Base-by-base conservation (phyloP, 345 rosid species). In the Citrus medica region DNA sequence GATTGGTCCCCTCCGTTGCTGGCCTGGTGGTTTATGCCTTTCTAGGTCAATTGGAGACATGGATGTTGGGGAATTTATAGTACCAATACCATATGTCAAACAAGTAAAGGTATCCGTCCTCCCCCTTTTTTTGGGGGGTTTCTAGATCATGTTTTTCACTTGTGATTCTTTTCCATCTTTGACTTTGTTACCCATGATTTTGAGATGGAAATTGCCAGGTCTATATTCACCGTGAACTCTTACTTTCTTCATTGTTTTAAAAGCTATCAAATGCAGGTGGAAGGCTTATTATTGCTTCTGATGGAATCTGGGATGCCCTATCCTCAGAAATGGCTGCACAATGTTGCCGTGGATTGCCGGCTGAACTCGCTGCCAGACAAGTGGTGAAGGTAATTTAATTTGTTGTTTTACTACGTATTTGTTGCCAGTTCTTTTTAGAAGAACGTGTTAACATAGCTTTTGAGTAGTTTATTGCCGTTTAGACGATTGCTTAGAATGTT, bases 21-120 rank as follows among this genome's bases (percentile, higher is more conserved):
- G 98, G 95, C 98, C 97, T 1, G 98, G 98, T 73, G 98, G 98
- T 62, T 85, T 93, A 71, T 95, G 98, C 82, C 95, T 95, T 81
- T 93, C 98, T 24, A 87, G 98, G 86, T 95, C 98, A 67, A 95
- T 95, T 21, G 98, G 98, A 30, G 98, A 92, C 84, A 89, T 86
- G 90, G 98, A 95, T 86, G 98, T 93, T 17, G 98, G 98, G 37
- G 98, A 95, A 87, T 93, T 89, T 67, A 92, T 93, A 76, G 98
- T 92, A 78, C 98, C 98, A 38, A 86, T 95, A 63, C 98, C 98
- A 6, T 86, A 87, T 83, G 98, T 93, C 38, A 95, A 93, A 84
- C 98, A 95, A 92, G 98, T 95, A 56, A 93, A 93, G 92, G 98
- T 90, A 78, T 35, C 64, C 38, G 51, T 0, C 51, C 17, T 42